Evolutionary conservation across 768 basidiomycete species (phyloP).

Genomic region (Leucosporidium creatinivorum): DNA sequence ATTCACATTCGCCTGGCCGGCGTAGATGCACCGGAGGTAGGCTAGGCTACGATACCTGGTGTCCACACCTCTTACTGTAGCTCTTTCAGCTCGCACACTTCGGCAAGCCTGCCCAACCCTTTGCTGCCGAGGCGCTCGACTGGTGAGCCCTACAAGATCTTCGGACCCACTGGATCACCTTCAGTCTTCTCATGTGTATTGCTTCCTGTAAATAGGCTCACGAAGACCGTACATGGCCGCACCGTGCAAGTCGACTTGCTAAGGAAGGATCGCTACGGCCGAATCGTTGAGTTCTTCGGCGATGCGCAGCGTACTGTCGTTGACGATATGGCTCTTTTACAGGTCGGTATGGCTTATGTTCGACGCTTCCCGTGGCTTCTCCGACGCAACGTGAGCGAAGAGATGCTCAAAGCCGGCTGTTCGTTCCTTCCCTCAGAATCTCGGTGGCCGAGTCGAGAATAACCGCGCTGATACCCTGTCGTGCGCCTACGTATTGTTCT

Average conservation of each 20-base stretch:
- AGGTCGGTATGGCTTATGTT: not conserved
- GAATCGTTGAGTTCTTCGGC: not conserved
- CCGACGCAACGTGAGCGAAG: constrained; percentile 52
- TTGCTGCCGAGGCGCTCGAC: constrained; percentile 61
- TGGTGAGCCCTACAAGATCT: constrained; percentile 45
- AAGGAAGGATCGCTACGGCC: constrained; percentile 4
- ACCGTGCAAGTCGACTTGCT: constrained; percentile 42
- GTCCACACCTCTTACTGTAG: not conserved
- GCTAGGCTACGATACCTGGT: too few species aligned
- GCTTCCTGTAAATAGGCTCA: constrained; percentile 45
- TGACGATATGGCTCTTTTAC: not conserved
- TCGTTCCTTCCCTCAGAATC: constrained; percentile 35
- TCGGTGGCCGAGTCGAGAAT: not conserved
- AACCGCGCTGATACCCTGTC: not conserved
- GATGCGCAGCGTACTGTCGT: not conserved
- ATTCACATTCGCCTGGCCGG: constrained; percentile 82
- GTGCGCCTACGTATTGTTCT: too few species aligned
- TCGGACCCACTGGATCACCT: too few species aligned
- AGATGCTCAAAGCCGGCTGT: constrained; percentile 71
- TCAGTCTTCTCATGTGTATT: too few species aligned
- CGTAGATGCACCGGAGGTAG: constrained; percentile 85
- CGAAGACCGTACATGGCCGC: constrained; percentile 52
- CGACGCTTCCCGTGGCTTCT: constrained; percentile 50
- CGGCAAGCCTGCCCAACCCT: constrained; percentile 69
- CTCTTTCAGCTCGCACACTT: constrained; percentile 66